Base-by-base conservation (phyloP, 371 early-diverging fungal genomes). In the Synchytrium microbalum region DNA sequence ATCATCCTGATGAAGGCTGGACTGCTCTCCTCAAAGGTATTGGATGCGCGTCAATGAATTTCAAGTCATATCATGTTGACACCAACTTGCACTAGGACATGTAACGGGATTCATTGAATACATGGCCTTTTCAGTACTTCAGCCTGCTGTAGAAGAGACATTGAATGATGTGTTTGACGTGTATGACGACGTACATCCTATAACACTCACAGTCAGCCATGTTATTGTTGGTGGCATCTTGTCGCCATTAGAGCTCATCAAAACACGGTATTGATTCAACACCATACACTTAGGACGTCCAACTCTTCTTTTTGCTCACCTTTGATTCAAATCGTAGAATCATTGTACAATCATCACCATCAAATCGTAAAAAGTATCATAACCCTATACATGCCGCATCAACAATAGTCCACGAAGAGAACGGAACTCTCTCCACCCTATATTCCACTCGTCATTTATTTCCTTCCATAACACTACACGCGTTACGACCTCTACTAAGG, bases 151-250 rank as follows among this genome's bases (percentile, higher is more conserved):
- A 52, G 79, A 79, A 59, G 79, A 79, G 52, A 57, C 65, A 1
- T 54, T 79, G 31, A 76, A 79, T 63, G 79, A 79, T 53, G 61
- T 64, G 1, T 65, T 76, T 26, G 76, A 79, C 60, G 75, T 76
- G 3, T 75, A 64, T 63, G 79, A 79, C 53, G 79, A 79, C 54
- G 65, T 64, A 23, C 65, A 79, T 61, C 75, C 73, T 23, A 63
- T 56, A 2, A 76, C 76, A 24, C 38, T 60, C 54, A 63, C 70
- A 1, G 32, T 69, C n/a, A 64, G 68, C 38, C 69, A 71, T 59
- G 63, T 68, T 16, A 52, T 70, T 32, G 69, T 72, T 19, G 75
- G 75, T 19, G 66, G 65, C 28, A 53, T 70, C 26, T 63, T 76
- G 29, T 69, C 69, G 33, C 76, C 79, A 3, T 57, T 76, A 30